phyloP scores from a whole-genome alignment of 140 eudicot genomes.

The Bidens hawaiensis region DNA sequence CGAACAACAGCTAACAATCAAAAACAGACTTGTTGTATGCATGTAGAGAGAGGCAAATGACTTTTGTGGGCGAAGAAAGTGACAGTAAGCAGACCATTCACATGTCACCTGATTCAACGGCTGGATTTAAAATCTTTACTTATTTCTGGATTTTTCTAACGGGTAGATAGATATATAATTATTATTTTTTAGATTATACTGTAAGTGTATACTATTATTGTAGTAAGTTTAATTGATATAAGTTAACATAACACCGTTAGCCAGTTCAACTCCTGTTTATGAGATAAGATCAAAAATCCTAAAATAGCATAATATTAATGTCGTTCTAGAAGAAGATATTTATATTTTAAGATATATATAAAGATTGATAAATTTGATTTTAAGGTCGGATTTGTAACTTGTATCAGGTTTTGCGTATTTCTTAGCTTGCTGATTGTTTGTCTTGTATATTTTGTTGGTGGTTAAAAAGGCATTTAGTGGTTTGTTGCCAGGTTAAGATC shows the following conservation, averaged over 20 bases:
- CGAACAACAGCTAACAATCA: slow-evolving; percentile 31
- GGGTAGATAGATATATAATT: no score
- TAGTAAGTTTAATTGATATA: background rate
- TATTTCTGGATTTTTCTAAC: slow-evolving; percentile 36
- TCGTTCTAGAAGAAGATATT: no score
- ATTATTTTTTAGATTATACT: no score
- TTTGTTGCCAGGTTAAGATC: no score
- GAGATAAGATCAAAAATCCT: background rate
- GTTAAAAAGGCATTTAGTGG: no score
- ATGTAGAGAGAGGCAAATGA: slow-evolving; percentile 20
- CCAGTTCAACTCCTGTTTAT: background rate
- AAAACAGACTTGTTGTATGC: background rate
- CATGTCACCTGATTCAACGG: slow-evolving; percentile 12
- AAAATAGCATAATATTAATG: no score
- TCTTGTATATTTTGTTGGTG: no score
- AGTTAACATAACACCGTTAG: background rate
- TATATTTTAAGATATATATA: no score
- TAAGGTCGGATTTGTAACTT: no score
- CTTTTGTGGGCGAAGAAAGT: slow-evolving; percentile 32
- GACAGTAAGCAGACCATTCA: slow-evolving; percentile 33
- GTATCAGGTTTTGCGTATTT: no score
- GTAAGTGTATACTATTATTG: background rate
- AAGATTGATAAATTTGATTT: no score
- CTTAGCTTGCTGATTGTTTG: no score
- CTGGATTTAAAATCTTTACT: background rate